Evolutionary conservation across 305 asterid genomes (phyloP).

Genomic region (Fraxinus sp.): DNA sequence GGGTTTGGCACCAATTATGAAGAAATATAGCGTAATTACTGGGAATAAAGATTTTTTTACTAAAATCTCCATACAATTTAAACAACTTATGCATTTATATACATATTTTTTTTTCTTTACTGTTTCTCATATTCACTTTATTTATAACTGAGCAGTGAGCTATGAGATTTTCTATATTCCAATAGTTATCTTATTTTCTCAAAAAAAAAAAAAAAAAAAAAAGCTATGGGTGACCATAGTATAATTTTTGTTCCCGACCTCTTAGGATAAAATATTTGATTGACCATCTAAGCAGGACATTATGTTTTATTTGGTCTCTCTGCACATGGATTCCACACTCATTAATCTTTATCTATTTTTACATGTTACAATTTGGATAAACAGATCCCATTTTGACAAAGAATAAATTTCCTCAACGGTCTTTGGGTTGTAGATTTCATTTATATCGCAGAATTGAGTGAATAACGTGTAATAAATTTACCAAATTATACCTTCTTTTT

Average conservation of each 20-base stretch:
- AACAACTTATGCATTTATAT: background rate
- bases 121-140: background rate
- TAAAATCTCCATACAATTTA: background rate
- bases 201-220: background rate
- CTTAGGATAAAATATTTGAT: background rate
- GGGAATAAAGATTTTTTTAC: background rate
- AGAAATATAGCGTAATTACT: background rate
- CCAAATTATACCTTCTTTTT: background rate
- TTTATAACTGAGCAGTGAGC: background rate
- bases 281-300: background rate
- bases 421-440: background rate
- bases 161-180: background rate
- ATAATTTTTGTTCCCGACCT: background rate
- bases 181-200: background rate
- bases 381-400: background rate
- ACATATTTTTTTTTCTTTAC: background rate
- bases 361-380: background rate
- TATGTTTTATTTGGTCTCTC: conserved; percentile 5
- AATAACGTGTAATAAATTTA: background rate
- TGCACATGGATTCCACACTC: background rate
- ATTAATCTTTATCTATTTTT: background rate
- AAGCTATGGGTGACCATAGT: background rate
- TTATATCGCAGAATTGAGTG: background rate
- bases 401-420: background rate
- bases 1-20: background rate